Base-by-base conservation (phyloP, 2,329 filamentous ascomycete genomes). In the Kalmusia sp. region DNA sequence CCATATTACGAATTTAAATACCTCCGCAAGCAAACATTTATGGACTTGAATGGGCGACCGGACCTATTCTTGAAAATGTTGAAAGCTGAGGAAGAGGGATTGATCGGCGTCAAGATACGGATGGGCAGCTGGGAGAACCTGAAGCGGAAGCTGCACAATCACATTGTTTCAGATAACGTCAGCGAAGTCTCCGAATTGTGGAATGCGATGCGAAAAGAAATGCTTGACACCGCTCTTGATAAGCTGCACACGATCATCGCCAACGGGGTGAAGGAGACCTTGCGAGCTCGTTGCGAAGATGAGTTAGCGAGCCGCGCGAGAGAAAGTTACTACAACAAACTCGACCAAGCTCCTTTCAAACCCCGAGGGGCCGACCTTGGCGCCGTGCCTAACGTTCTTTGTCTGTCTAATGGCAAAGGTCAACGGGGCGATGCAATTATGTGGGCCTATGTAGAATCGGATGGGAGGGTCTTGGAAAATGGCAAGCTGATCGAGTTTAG, bases 1-100 rank as follows among this genome's bases (percentile, higher is more conserved):
- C 92, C 92, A 0, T 98, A 96, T 75, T 98, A 98, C 71, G 95
- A 98, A 74, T 91, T 99, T 79, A 96, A 99, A 75, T 99, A 99
- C 65, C 82, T 99, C 17, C 87, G 92, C 59, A 92, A 95, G 65
- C 93, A 97, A 74, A 90, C 91, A 6, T 89, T 97, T 56, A 80
- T 81, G 35, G 90, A 95, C 61, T 84, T 98, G 54, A 89, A 92
- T 2, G 86, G 87, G 47, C 87, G 90, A 48, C 95, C 95, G 1
- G 93, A 97, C 60, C 81, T 96, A 22, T 99, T 95, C 72, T 79
- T 99, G 51, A 93, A 96, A 77, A 99, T 99, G 95, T 87, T 98
- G 74, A 96, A 92, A 72, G 95, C 95, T 1, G 95, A 99, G 73
- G 90, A 95, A 66, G 95, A 99, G 72, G 93, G 93, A 2, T 80